These are phyloP conservation scores for Nitzschia inconspicua DNA, from an alignment of 108 stramenopile genomes.

Conservation along the genomic window DNA sequence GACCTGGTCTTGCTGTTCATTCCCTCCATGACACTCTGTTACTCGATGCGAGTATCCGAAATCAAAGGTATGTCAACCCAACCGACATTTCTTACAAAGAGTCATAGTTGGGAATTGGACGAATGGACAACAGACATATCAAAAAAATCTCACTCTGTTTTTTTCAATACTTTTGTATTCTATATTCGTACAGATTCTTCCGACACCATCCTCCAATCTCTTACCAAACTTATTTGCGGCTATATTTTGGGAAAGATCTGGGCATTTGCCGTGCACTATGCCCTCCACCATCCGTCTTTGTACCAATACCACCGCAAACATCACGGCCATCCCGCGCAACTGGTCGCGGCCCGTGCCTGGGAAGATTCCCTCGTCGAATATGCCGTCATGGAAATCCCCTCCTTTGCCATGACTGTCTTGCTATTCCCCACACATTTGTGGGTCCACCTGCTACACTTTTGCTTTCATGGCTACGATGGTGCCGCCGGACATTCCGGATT, in stretches of 20 bases:
- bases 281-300: slow-evolving; percentile 19
- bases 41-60: background rate
- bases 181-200: background rate
- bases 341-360: slow-evolving; percentile 30
- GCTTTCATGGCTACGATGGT: slow-evolving; percentile 34
- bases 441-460: slow-evolving; percentile 22
- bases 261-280: slow-evolving; percentile 31
- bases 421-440: slow-evolving; percentile 24
- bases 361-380: slow-evolving; percentile 29
- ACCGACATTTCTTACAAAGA: background rate
- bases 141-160: too few relatives aligned
- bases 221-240: slow-evolving; percentile 17
- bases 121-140: background rate
- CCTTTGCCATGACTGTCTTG: slow-evolving; percentile 21
- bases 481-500: slow-evolving; percentile 33
- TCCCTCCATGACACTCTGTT: slow-evolving; percentile 31
- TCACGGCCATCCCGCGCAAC: slow-evolving; percentile 15
- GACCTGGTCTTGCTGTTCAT: slow-evolving; percentile 27
- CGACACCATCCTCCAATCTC: slow-evolving; percentile 1
- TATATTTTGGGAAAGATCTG: slow-evolving; percentile 28
- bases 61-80: slow-evolving; percentile 1
- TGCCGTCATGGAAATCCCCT: slow-evolving; percentile 30
- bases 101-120: background rate
- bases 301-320: slow-evolving; percentile 27
- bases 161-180: background rate